Base-by-base conservation (phyloP, 768 basidiomycete genomes). In the Cyclocybe cylindracea region DNA sequence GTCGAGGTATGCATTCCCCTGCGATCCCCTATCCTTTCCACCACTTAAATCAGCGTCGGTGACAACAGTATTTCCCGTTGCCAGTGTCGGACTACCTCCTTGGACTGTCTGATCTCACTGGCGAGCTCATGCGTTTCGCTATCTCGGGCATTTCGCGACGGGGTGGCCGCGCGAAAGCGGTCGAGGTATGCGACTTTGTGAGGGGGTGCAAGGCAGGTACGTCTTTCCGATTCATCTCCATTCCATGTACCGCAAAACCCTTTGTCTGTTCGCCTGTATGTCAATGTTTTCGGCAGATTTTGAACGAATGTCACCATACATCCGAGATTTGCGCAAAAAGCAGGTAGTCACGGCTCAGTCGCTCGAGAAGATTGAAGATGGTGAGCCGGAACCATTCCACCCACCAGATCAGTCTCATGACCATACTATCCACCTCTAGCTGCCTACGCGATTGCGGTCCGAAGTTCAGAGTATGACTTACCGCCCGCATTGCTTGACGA, bases 81-180 rank as follows among this genome's bases (percentile, higher is more conserved):
- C 78, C 91, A 7, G 65, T 83, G 33, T 84, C 88, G 37, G 95
- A 98, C 64, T 98, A 97, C 64, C 74, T 98, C 10, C 82, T 98
- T 2, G 97, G 97, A 5, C 71, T 98, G 29, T 91, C 92, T 6
- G 97, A 99, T 69, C 78, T 99, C 16, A 97, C 94, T 0, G 97
- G 97, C 39, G 97, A 99, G 70, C 82, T 98, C 19, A 98, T 98
- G 97, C 82, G 96, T 33, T 89, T 87, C 56, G 94, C 93, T 9
- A 96, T 98, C 53, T 90, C 92, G 41, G 83, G 89, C 41, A 83
- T 94, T 38, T 73, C 83, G 2, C 80, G 78, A 11, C 80, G 79
- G 41, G 87, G 87, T 2, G 87, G 87, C 3, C 80, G 83, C 9
- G 68, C 73, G 51, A 83, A 78, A 60, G 87, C 89, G 1, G 72